Conservation (phyloP, 257 asterid species). For the Salvia rosmarinus region DNA sequence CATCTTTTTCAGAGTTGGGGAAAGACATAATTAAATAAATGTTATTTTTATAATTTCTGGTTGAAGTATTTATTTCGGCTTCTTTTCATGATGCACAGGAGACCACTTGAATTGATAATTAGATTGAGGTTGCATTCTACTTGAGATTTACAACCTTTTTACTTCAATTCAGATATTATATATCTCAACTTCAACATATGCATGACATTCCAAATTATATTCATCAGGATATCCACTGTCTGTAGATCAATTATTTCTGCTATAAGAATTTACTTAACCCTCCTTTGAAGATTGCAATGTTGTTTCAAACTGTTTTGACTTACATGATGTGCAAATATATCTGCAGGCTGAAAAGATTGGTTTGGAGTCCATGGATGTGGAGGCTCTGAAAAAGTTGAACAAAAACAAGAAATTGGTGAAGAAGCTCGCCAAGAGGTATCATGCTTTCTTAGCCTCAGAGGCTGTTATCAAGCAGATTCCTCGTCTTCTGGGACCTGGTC, state of each 20-base stretch:
- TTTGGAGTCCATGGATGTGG: slow-evolving; percentile 59
- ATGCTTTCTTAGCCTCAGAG: slow-evolving; percentile 58
- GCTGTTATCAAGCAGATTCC: slow-evolving; percentile 62
- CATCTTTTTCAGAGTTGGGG: no score
- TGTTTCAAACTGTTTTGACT: not conserved
- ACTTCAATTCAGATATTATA: not conserved
- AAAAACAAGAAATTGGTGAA: slow-evolving; percentile 59
- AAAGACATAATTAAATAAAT: not conserved
- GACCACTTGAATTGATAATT: not conserved
- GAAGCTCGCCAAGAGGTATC: slow-evolving; percentile 60
- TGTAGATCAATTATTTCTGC: not conserved
- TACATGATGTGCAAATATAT: not conserved
- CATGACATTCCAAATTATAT: not conserved
- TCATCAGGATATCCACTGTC: not conserved
- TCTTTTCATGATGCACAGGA: not conserved
- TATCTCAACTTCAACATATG: not conserved
- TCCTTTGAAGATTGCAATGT: not conserved
- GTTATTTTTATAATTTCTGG: not conserved
- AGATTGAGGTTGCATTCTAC: not conserved
- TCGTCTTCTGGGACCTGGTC: slow-evolving; percentile 60
- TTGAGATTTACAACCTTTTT: not conserved
- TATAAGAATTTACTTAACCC: not conserved
- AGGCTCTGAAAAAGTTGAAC: slow-evolving; percentile 54
- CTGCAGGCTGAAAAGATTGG: slow-evolving; percentile 54
- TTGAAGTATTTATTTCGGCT: no score